Conservation (phyloP, 208 protist species). For the Acanthamoeba rhysodes region DNA sequence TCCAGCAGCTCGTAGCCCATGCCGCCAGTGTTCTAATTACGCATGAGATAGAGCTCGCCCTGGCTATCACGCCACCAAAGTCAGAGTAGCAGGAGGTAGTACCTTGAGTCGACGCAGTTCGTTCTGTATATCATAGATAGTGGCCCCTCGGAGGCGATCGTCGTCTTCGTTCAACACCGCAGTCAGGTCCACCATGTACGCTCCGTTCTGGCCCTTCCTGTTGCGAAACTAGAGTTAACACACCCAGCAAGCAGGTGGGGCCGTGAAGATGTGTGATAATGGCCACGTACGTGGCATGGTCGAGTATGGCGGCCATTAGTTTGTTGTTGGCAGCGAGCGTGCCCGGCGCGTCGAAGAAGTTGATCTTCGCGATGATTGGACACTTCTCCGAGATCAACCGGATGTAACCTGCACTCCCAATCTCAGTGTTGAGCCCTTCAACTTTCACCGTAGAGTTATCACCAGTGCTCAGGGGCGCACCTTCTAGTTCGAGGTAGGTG, state of each 20-base stretch:
- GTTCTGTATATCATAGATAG: background rate
- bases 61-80: no score
- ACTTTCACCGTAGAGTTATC: background rate
- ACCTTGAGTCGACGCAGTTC: conserved; percentile 33
- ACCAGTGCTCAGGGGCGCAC: background rate
- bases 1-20: background rate
- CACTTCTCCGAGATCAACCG: conserved; percentile 10
- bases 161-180: background rate
- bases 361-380: background rate
- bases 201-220: background rate
- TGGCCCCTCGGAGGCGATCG: background rate
- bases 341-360: background rate
- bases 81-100: background rate
- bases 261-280: background rate
- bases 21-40: background rate
- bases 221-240: background rate
- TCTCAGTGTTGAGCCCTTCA: background rate
- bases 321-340: conserved; percentile 7
- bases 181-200: background rate
- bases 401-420: background rate
- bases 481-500: conserved; percentile 37
- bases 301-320: conserved; percentile 28
- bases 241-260: background rate
- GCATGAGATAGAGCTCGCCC: background rate
- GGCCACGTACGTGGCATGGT: background rate